Evolutionary conservation across 2,329 filamentous ascomycete species (phyloP), one percentile per base, ranked within the genome.

Genomic region (Chaetomium olivaceum): DNA sequence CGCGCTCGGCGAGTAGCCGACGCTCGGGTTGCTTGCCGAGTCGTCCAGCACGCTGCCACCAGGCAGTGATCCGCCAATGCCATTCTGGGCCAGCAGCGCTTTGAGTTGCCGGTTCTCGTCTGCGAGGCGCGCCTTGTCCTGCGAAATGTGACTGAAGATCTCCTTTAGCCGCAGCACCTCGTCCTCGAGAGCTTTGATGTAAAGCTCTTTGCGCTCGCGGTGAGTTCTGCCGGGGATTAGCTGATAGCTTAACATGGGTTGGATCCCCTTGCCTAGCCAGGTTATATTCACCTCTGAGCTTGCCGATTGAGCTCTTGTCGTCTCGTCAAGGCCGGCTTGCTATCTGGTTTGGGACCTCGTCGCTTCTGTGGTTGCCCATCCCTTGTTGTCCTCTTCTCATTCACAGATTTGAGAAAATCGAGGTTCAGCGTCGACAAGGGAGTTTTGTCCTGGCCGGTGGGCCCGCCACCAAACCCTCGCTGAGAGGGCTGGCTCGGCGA

Each of bases 301-400:
- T 98, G 94, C 69, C 95, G 87, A 76, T 98, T 98, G 67, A 98
- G 81, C 77, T 98, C 94, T 76, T 98, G 95, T 69, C 94, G 87
- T 68, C 94, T 86, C 23, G 94, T 98, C 73, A 97, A 80, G 54
- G 95, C 94, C 21, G 95, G 95, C 76, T 96, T 97, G 81, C 91
- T 96, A 77, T 98, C 95, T 23, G 95, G 95, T 77, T 98, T 98
- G 0, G 95, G 95, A 1, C 95, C 95, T 77, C 95, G 88, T 71
- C 92, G 88, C 80, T 98, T 99, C 2, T 92, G 88, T 9, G 90
- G 84, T 74, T 95, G 90, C 55, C 92, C 93, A 81, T 97, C 93
- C 83, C 90, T 84, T n/a, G 90, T 92, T 14, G 85, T 86, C 75
- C 89, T 92, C 80, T 92, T 95, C 64, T 92, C 90, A 60, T 80